Conservation (phyloP, 139 green algal genomes). For the Micromonas pusilla region DNA sequence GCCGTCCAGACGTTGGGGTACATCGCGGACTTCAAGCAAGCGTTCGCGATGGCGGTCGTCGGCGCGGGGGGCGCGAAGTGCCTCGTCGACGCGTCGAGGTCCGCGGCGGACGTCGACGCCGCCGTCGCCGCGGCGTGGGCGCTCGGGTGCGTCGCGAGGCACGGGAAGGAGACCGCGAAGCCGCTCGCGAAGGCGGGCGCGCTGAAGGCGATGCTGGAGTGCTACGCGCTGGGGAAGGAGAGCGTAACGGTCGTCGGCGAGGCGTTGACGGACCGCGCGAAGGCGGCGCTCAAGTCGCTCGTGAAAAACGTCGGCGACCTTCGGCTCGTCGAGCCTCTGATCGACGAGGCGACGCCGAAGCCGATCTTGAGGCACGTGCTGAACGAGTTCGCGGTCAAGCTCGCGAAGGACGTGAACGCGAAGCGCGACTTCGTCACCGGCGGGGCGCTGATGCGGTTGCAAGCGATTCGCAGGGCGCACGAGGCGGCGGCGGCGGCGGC, state of each 20-base stretch:
- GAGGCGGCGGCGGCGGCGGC: not conserved
- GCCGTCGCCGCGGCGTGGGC: conserved; percentile 36
- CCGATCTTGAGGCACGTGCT: conserved; percentile 43
- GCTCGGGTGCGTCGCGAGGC: conserved; percentile 41
- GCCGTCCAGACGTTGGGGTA: conserved; percentile 27
- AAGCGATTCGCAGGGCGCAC: conserved; percentile 20
- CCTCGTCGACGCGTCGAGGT: conserved; percentile 27
- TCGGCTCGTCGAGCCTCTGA: not conserved
- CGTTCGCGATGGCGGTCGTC: conserved; percentile 36
- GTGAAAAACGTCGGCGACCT: not conserved
- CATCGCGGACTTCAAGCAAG: conserved; percentile 35
- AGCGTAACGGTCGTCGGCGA: not conserved
- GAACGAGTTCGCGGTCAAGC: conserved; percentile 21
- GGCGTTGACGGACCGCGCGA: not conserved
- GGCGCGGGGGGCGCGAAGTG: not conserved
- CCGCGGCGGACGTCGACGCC: conserved; percentile 2
- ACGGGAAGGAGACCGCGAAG: conserved; percentile 34
- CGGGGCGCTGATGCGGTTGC: conserved; percentile 42
- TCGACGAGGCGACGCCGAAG: conserved; percentile 23
- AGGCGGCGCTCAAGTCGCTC: not conserved
- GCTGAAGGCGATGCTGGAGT: conserved; percentile 28
- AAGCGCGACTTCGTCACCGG: conserved; percentile 43
- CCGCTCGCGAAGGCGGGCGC: conserved; percentile 35
- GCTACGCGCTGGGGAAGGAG: not conserved
- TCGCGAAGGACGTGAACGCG: conserved; percentile 28